Evolutionary conservation across 305 asterid species (phyloP).

Genomic region (Fraxinus dipetala): DNA sequence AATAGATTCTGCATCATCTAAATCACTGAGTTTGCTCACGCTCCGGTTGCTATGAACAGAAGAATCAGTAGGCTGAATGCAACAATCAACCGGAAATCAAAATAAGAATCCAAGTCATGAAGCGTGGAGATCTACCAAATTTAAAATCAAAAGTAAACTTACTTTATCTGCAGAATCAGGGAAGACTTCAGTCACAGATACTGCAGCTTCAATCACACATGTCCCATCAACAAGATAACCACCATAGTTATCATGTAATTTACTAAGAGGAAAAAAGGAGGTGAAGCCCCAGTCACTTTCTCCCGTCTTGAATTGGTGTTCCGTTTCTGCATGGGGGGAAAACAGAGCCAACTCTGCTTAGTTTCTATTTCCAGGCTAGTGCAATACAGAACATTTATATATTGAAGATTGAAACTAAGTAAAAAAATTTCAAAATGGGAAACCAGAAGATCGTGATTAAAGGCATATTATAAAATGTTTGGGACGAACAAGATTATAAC

Average conservation of each 20-base stretch:
- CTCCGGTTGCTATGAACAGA: neutral
- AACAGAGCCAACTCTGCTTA: neutral
- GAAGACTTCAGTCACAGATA: slow-evolving; percentile 25
- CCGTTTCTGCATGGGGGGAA: slow-evolving; percentile 38
- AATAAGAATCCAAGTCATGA: neutral
- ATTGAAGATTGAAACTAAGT: neutral
- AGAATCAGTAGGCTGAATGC: neutral
- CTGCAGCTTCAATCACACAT: slow-evolving; percentile 52
- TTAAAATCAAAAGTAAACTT: neutral
- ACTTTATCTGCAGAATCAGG: neutral
- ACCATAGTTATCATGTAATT: slow-evolving; percentile 43
- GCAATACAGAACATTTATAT: neutral
- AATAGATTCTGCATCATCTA: neutral
- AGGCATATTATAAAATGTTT: neutral
- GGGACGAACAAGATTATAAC: neutral
- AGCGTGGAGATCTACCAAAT: neutral
- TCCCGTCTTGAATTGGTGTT: slow-evolving; percentile 47
- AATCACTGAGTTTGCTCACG: neutral
- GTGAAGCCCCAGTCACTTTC: slow-evolving; percentile 58
- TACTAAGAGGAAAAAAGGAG: slow-evolving; percentile 50
- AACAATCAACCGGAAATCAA: neutral
- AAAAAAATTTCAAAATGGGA: neutral
- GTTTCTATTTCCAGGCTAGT: neutral
- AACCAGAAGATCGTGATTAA: neutral
- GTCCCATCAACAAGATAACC: slow-evolving; percentile 52